phyloP scores from a whole-genome alignment of 495 filamentous ascomycete genomes.

The Podospora australis region DNA sequence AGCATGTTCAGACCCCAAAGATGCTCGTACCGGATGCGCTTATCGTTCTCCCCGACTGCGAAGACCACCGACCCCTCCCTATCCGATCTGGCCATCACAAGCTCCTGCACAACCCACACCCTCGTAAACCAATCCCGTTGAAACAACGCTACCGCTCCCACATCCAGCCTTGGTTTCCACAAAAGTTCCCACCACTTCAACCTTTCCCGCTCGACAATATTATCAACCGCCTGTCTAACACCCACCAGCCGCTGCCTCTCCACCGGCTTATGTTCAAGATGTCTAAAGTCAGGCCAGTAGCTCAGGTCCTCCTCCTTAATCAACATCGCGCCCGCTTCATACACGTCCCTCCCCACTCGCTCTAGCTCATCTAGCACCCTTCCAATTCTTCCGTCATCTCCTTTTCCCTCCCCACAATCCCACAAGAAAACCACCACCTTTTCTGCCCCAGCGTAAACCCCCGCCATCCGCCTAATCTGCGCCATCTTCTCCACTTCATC shows the following conservation, averaged over 20 bases:
- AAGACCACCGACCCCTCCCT: not conserved
- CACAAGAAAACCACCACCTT: not conserved
- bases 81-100: not conserved
- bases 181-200: too few species aligned
- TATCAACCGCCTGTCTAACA: not conserved
- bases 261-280: not conserved
- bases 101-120: constrained; percentile 1
- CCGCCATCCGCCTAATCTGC: not conserved
- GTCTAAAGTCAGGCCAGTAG: not conserved
- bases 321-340: not conserved
- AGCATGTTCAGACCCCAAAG: not conserved
- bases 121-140: not conserved
- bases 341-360: not conserved
- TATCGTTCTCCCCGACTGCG: not conserved
- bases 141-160: not conserved
- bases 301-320: not conserved
- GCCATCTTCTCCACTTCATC: not conserved
- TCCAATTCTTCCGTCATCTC: not conserved
- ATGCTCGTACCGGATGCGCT: not conserved
- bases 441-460: not conserved
- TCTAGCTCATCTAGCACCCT: not conserved
- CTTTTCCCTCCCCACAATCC: not conserved
- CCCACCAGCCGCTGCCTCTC: not conserved
- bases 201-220: not conserved
- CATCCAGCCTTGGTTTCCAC: too few species aligned